Conservation (phyloP, 139 green algal species). For the Chlamydomonas eustigma region DNA sequence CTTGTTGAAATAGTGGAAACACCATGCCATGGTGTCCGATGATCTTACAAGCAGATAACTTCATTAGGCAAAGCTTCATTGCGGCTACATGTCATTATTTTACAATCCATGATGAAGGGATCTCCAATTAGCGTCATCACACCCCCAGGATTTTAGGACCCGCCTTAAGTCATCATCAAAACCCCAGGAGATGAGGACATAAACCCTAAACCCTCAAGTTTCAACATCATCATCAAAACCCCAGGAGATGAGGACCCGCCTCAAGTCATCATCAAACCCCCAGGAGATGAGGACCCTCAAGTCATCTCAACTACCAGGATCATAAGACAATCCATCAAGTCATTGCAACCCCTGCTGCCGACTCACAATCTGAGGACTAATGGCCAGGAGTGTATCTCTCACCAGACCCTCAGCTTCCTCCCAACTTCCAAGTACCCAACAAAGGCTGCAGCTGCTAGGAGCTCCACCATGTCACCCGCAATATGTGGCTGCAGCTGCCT, state of each 20-base stretch:
- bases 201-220: background rate
- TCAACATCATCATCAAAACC: background rate
- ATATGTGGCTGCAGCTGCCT: slow-evolving; percentile 3
- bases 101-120: too few relatives aligned
- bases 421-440: slow-evolving; percentile 28
- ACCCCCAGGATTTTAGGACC: background rate
- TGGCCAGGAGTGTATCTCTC: background rate
- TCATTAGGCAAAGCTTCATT: too few relatives aligned
- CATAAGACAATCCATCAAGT: background rate
- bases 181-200: too few relatives aligned
- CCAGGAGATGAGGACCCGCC: background rate
- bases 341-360: background rate
- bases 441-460: slow-evolving; percentile 53
- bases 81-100: too few relatives aligned
- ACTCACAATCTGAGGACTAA: background rate
- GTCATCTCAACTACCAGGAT: background rate
- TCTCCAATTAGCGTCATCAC: background rate
- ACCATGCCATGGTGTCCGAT: too few relatives aligned
- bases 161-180: background rate
- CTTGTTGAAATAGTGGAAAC: too few relatives aligned
- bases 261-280: background rate
- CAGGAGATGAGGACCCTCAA: background rate
- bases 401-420: background rate
- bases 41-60: too few relatives aligned
- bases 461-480: slow-evolving; percentile 60